Base-by-base conservation (phyloP, 805 yeast genomes). In the Myxozyma nipponensis region DNA sequence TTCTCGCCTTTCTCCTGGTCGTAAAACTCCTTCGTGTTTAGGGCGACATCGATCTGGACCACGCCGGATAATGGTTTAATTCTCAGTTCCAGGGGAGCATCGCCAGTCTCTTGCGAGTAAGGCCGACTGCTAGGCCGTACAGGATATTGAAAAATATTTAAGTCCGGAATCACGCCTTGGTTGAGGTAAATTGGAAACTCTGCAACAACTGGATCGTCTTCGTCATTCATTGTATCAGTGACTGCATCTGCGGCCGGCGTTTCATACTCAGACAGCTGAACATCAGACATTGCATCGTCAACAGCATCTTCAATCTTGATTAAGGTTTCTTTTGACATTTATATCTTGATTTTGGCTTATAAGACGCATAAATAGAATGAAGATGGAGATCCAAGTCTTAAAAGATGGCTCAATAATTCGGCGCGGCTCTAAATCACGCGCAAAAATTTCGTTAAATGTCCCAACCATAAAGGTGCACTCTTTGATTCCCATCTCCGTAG, bases 1-100 rank as follows among this genome's bases (percentile, higher is more conserved):
- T 77, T 76, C 22, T 74, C 81, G 4, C 83, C 74, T 60, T 82
- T 83, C 10, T 74, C 69, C 38, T 70, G 74, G 63, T 89, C 91
- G 62, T 80, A 86, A 61, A 84, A 88, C 39, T 75, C 75, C 4
- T 71, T 61, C 0, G 86, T 84, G 46, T 84, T 84, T 44, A 87
- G 68, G 13, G 96, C 95, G 4, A 86, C 71, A 53, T 84, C 86
- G 34, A 90, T 76, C 64, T 87, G 95, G 53, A 93, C 69, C 10
- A 81, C 73, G 1, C 80, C 77, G 1, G 87, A 74, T 24, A 75
- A 70, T 1, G 77, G 77, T 62, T 89, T 91, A 52, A 84, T 65
- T 38, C 83, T 67, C 0, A 82, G 72, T 17, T 68, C 68, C 52
- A 74, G 64, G 30, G 71, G 63, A 9, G 68, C 63, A n/a, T 73